phyloP scores from a whole-genome alignment of 768 basidiomycete genomes.

The Amanita rubescens region DNA sequence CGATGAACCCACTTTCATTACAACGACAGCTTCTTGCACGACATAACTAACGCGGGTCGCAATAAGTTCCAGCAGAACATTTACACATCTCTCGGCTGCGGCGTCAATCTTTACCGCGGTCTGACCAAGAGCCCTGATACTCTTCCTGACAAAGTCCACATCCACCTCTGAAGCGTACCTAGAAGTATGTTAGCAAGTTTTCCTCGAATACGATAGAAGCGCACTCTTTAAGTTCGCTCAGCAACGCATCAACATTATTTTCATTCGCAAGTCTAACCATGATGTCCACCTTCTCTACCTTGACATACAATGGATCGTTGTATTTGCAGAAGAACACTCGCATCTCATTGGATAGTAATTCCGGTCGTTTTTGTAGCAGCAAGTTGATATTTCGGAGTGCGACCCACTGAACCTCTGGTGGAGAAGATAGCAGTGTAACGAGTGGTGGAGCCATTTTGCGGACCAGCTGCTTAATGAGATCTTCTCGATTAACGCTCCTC shows the following conservation, averaged over 20 bases:
- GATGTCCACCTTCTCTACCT: conserved; percentile 96
- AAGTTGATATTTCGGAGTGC: conserved; percentile 95
- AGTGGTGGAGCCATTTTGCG: conserved; percentile 97
- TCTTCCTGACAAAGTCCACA: conserved; percentile 94
- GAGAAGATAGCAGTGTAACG: conserved; percentile 92
- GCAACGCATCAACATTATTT: conserved; percentile 86
- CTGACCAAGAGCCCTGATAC: conserved; percentile 94
- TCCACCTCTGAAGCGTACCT: conserved; percentile 97
- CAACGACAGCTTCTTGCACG: conserved; percentile 96
- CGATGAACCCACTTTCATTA: conserved; percentile 76
- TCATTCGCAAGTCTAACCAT: conserved; percentile 93
- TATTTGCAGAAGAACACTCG: conserved; percentile 99
- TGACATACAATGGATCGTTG: conserved; percentile 98
- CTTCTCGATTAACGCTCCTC: conserved; percentile 72
- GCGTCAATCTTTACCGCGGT: conserved; percentile 92
- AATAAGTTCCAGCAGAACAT: conserved; percentile 89
- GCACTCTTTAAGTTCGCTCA: conserved; percentile 95
- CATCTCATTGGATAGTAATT: conserved; percentile 92
- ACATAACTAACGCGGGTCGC: conserved; percentile 93
- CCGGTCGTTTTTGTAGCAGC: conserved; percentile 86
- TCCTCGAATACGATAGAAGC: conserved; percentile 19
- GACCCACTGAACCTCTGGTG: conserved; percentile 98
- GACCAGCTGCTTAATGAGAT: conserved; percentile 76
- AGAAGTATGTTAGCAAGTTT: not conserved
- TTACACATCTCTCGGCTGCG: conserved; percentile 91